phyloP scores from a whole-genome alignment of 2,329 filamentous ascomycete genomes.

The Alternaria sp. region DNA sequence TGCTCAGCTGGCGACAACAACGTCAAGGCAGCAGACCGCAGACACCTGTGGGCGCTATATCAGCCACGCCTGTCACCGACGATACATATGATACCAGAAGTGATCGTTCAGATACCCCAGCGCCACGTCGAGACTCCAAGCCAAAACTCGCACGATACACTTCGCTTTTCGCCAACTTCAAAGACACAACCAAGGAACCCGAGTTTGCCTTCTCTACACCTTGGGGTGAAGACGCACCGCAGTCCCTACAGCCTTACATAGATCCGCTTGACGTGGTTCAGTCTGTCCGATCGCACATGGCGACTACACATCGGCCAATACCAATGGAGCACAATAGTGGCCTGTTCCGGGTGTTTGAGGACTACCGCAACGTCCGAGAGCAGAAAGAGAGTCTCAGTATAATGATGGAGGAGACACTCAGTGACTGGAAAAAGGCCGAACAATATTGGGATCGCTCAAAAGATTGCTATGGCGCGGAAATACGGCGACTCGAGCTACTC shows the following conservation, averaged over 20 bases:
- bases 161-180: slow-evolving; percentile 42
- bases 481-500: slow-evolving; percentile 56
- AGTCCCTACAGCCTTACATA: slow-evolving; percentile 23
- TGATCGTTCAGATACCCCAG: slow-evolving; percentile 42
- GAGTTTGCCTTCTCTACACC: slow-evolving; percentile 41
- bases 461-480: slow-evolving; percentile 51
- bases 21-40: slow-evolving; percentile 32
- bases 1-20: slow-evolving; percentile 36
- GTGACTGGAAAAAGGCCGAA: slow-evolving; percentile 39
- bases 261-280: slow-evolving; percentile 39
- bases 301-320: slow-evolving; percentile 32
- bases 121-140: slow-evolving; percentile 46
- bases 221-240: slow-evolving; percentile 36
- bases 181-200: slow-evolving; percentile 27
- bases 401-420: slow-evolving; percentile 38
- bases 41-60: slow-evolving; percentile 27
- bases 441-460: slow-evolving; percentile 46
- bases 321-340: slow-evolving; percentile 47
- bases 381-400: slow-evolving; percentile 44
- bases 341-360: slow-evolving; percentile 55
- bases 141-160: slow-evolving; percentile 54
- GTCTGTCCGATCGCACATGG: slow-evolving; percentile 40
- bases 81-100: slow-evolving; percentile 35
- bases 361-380: slow-evolving; percentile 49
- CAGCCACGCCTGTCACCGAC: slow-evolving; percentile 31